A percentile compares a stretch with the other conserved stretches of the same genome.
Conservation (phyloP, 176 grass and related monocot genomes). For the Phoenix roebelenii region DNA sequence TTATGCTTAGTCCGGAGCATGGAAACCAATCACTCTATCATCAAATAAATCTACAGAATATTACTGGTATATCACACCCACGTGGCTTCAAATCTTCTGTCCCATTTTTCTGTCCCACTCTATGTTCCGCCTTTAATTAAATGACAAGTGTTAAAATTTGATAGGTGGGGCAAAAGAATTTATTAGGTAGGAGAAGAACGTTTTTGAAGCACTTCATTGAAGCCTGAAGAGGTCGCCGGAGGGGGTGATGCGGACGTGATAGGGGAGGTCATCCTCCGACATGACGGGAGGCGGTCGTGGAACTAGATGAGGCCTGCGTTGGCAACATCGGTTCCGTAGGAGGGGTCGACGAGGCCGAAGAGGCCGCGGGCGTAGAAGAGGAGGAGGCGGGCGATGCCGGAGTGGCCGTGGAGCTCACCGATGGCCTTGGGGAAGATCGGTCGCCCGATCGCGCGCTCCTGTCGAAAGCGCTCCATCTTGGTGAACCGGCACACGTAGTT, state of each 20-base stretch:
- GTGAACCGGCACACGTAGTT: conserved; percentile 76
- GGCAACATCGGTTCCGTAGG: conserved; percentile 55
- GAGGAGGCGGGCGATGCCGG: conserved; percentile 52
- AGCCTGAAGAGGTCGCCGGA: conserved; percentile 67
- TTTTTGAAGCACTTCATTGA: too few species aligned
- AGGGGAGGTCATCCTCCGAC: conserved; percentile 96
- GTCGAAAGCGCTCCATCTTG: conserved; percentile 52
- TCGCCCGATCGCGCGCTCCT: conserved; percentile 43
- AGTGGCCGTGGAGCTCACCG: conserved; percentile 92
- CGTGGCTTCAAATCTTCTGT: too few species aligned
- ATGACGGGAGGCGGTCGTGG: conserved; percentile 78
- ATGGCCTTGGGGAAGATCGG: conserved; percentile 79
- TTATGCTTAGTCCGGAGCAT: too few species aligned
- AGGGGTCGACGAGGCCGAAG: conserved; percentile 54
- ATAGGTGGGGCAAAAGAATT: too few species aligned
- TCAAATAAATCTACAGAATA: too few species aligned
- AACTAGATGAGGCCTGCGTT: conserved; percentile 85
- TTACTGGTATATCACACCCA: too few species aligned
- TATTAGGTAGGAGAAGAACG: too few species aligned
- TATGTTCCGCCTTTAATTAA: too few species aligned
- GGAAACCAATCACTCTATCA: too few species aligned
- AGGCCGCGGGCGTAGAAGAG: conserved; percentile 47
- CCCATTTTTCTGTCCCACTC: too few species aligned
- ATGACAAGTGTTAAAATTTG: too few species aligned
- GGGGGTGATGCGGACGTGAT: conserved; percentile 65